Evolutionary conservation across 2,329 filamentous ascomycete genomes (phyloP), one percentile per base, ranked within the genome.

Genomic region (Penicillium thymicola): DNA sequence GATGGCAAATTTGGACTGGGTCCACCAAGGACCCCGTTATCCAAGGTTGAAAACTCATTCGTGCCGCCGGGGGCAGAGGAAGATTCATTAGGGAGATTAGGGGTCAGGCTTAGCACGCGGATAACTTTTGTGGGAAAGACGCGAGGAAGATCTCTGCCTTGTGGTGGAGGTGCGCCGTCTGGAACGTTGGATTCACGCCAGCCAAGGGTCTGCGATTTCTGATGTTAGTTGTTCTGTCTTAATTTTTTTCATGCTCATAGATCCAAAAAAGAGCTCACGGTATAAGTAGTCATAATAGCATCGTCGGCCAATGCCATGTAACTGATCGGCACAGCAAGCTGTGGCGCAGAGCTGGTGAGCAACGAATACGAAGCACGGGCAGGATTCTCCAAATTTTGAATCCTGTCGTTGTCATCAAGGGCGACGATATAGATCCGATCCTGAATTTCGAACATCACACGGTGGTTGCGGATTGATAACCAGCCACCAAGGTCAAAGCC

Each of bases 241-340:
- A 32, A 9, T 27, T 28, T 41, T n/a, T n/a, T 5, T 2, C 14
- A 10, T 37, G 21, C n/a, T 10, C 10, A 21, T 14, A 30, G 11
- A 6, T 18, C 5, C 2, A 36, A n/a, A 18, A 37, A 66, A 6
- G 21, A 41, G 4, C 67, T 51, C 63, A 72, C 72, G 5, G 75
- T 76, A 57, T 74, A 79, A 3, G 77, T 79, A 27, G 70, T 72
- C 73, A 80, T 77, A 50, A 80, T 73, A 37, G 75, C 76, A 64
- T 80, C 78, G 48, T 79, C 77, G 49, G 72, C 79, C 9, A 80
- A 51, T 0, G 67, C 72, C 78, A 80, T 80, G 63, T 78, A 80
- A 57, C 75, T 78, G 27, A 79, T 73, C 0, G 78, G 78, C 0
- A 76, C 72, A 0, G 72, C 65, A n/a, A 78, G 66, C 57, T 72